These are phyloP conservation scores for Fusarium bactridioides DNA, from an alignment of 2,329 filamentous ascomycete genomes.

Conservation along the genomic window DNA sequence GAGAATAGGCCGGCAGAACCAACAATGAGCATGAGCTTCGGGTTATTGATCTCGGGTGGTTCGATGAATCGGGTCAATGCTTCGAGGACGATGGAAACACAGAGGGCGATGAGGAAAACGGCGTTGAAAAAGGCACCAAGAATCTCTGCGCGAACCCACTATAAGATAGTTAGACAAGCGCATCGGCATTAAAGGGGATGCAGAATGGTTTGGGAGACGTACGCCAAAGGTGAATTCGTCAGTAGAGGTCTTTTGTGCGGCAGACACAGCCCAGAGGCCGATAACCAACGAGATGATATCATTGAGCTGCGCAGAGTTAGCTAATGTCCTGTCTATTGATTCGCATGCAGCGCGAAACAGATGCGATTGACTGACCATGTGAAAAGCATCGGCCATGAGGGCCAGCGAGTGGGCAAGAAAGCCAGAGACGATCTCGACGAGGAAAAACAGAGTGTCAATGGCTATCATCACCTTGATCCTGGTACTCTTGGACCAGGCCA, in stretches of 20 bases:
- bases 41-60: slow-evolving; percentile 85
- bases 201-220: slow-evolving; percentile 48
- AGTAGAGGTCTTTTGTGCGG: slow-evolving; percentile 83
- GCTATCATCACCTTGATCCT: slow-evolving; percentile 92
- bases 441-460: slow-evolving; percentile 89
- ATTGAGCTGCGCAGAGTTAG: slow-evolving; percentile 71
- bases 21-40: slow-evolving; percentile 87
- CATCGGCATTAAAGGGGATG: background rate
- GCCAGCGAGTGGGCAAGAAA: slow-evolving; percentile 91
- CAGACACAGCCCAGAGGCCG: slow-evolving; percentile 93
- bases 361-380: slow-evolving; percentile 74
- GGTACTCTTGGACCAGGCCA: slow-evolving; percentile 91
- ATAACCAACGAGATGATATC: slow-evolving; percentile 95
- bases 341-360: background rate
- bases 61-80: slow-evolving; percentile 92
- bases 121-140: slow-evolving; percentile 96
- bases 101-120: slow-evolving; percentile 95
- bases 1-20: slow-evolving; percentile 86
- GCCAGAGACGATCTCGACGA: slow-evolving; percentile 85
- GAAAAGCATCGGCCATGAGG: slow-evolving; percentile 95
- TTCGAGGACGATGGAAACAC: slow-evolving; percentile 95
- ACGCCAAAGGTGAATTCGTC: slow-evolving; percentile 96
- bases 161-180: slow-evolving; percentile 34
- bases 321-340: background rate
- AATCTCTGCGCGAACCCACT: slow-evolving; percentile 98